Evolutionary conservation across 345 rosid species (phyloP).

Genomic region (Dovyalis caffra): DNA sequence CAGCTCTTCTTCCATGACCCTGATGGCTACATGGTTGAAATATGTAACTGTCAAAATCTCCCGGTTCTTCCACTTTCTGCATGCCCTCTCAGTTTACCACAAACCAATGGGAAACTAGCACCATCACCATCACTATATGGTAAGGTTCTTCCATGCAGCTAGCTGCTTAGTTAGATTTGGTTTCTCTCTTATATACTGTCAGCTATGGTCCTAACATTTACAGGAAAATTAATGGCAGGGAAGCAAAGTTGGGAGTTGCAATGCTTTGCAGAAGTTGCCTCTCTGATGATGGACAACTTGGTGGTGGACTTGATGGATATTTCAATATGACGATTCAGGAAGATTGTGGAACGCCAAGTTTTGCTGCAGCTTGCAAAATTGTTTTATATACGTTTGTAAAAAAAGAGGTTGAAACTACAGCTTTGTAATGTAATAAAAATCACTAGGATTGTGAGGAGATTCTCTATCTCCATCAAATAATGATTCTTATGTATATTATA

Average conservation of each 20-base stretch:
- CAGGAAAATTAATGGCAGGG: conserved; percentile 13
- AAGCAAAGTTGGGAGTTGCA: conserved; percentile 14
- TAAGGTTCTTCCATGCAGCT: neutral
- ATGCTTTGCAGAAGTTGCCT: conserved; percentile 35
- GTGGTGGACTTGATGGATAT: conserved; percentile 41
- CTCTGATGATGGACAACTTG: conserved; percentile 57
- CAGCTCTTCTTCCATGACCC: conserved; percentile 57
- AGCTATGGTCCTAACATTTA: neutral
- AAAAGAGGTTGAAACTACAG: neutral
- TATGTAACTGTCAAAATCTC: conserved; percentile 44
- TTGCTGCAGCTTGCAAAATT: neutral
- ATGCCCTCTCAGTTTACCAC: conserved; percentile 46
- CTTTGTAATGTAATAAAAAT: neutral
- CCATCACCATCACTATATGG: conserved; percentile 23
- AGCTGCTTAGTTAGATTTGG: neutral
- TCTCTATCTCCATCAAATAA: neutral
- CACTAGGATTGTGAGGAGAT: neutral
- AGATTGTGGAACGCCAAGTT: neutral
- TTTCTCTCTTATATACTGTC: neutral
- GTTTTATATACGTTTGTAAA: neutral
- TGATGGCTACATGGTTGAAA: conserved; percentile 47
- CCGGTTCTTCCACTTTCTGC: conserved; percentile 45
- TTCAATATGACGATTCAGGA: conserved; percentile 27
- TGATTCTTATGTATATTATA: neutral
- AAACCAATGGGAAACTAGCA: neutral